Evolutionary conservation across 1,284 basidiomycete species (phyloP), one percentile per base, ranked within the genome.

Genomic region (Cryptococcus sp.): DNA sequence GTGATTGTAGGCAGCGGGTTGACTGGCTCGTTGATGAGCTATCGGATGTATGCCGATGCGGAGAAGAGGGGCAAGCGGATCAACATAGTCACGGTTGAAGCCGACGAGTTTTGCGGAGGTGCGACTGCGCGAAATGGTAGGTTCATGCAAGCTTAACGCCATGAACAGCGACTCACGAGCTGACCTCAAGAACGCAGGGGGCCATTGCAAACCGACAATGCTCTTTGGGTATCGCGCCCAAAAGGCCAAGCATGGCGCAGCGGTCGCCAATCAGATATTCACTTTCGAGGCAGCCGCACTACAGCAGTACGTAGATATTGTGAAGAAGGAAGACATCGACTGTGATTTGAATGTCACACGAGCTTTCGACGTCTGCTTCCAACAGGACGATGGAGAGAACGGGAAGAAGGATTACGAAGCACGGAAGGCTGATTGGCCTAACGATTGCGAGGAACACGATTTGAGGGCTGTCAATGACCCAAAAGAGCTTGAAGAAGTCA

Each of bases 91-190:
- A 59, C 76, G 54, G 64, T 78, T 17, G 76, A 76, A 52, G 76
- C 76, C 13, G 65, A 74, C 34, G 68, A 73, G 51, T 57, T 68
- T 2, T 70, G 68, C 20, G 69, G 68, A 2, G 71, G 75, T 19
- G 75, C 76, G 1, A 69, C 66, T 1, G 75, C 74, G 5, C 55
- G 74, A 4, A 74, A 77, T 58, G 75, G 68, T 68, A 51, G 29
- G 66, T 57, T 5, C 19, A 34, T 6, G n/a, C 7, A 16, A 34
- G 10, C n/a, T 29, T 23, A 25, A 29, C 20, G 22, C 22, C 26
- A 11, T 46, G 19, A 22, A 29, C 26, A 26, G 16, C 29, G 19
- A 5, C 55, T 54, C 44, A 60, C 45, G 8, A 13, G 6, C 22
- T 38, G 55, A 11, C 29, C 3, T 34, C 5, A 10, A 10, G 29